Evolutionary conservation across 768 basidiomycete species (phyloP), one percentile per base, ranked within the genome.

Genomic region (Tulasnella sp.): DNA sequence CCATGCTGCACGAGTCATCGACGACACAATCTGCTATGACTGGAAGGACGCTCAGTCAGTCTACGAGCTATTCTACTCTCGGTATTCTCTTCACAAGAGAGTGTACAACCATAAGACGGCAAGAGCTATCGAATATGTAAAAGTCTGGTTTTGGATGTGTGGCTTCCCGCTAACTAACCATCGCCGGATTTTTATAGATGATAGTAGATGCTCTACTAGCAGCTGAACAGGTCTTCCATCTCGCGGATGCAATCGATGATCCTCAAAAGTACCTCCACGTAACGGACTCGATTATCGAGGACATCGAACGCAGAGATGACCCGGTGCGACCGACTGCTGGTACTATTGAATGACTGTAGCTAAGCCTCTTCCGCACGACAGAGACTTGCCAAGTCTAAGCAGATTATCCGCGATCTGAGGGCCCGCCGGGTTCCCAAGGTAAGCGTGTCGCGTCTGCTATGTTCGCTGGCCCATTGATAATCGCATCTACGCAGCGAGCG

Each of bases 31-130:
- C 39, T 93, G 92, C 83, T 96, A 93, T 82, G 88, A 93, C 79
- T 92, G 92, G 85, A 96, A 96, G 83, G 93, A 95, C 79, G 91
- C 91, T 0, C 92, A 93, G 82, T 89, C 90, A 73, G 88, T 96
- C 1, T 92, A 92, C 80, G 91, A 93, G 78, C 88, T 96, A 3
- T 94, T 90, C 81, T 88, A 90, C 42, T 90, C 91, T 1, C 88
- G 94, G 3, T 95, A 94, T 83, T 92, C 89, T 48, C 86, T 95
- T n/a, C 93, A 94, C 85, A 95, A 94, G 83, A 88, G 88, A 9
- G 88, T 94, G n/a, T 96, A 95, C 81, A 91, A 90, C 80, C 94
- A 95, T 84, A 94, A 94, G 83, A 90, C 92, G 1, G 93, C 93
- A 3, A 92, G 89, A 81, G 90, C 93, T 0, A 92, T 95, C 75